Evolutionary conservation across 2,329 filamentous ascomycete genomes (phyloP).

Genomic region (Periglandula ipomoeae): DNA sequence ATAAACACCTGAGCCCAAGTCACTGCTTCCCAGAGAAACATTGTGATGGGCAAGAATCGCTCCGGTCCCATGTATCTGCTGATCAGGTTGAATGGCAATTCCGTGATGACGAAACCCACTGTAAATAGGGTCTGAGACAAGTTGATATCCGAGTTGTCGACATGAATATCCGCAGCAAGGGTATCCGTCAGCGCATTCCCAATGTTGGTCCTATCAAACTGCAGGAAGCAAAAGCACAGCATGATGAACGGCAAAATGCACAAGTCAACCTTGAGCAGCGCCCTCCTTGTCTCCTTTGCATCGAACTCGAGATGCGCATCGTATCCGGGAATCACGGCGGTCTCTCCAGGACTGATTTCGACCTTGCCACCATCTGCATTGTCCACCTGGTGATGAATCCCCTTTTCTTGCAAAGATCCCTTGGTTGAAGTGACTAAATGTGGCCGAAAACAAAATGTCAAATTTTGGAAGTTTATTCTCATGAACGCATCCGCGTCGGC

Average conservation of each 20-base stretch:
- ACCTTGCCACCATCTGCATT: background rate
- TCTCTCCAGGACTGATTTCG: background rate
- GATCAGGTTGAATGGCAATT: conserved; percentile 23
- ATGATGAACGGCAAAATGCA: conserved; percentile 21
- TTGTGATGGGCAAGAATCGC: conserved; percentile 19
- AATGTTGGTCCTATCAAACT: conserved; percentile 30
- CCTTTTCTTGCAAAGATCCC: background rate
- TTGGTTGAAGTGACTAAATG: too few relatives aligned
- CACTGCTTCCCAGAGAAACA: conserved; percentile 21
- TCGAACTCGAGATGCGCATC: conserved; percentile 10
- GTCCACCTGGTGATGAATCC: background rate
- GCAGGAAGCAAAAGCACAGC: conserved; percentile 23
- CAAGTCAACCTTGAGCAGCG: conserved; percentile 17
- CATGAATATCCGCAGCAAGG: conserved; percentile 36
- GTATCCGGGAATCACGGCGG: conserved; percentile 16
- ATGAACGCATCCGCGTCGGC: too few relatives aligned
- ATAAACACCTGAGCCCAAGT: conserved; percentile 21
- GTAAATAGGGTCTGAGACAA: conserved; percentile 41
- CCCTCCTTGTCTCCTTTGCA: conserved; percentile 9
- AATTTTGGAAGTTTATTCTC: too few relatives aligned
- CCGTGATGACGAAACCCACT: conserved; percentile 37
- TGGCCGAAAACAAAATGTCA: too few relatives aligned
- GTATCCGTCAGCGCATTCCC: conserved; percentile 43
- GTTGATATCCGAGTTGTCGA: conserved; percentile 42
- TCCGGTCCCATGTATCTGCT: conserved; percentile 19